Conservation (phyloP, 768 basidiomycete genomes). For the Pleurotus sapidus region DNA sequence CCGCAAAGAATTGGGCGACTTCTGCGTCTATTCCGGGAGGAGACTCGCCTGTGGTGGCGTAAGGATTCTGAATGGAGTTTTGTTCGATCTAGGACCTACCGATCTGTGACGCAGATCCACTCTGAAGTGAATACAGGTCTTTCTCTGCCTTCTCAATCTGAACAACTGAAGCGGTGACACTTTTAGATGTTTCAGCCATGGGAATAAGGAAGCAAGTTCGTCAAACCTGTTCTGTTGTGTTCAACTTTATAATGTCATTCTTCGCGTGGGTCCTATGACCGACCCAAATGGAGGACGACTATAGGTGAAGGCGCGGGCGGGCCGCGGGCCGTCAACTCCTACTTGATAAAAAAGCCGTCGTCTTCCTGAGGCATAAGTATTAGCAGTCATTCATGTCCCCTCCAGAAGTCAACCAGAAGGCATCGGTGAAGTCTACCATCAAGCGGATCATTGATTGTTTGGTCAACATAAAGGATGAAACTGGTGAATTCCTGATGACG, state of each 20-base stretch:
- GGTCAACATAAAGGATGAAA: constrained; percentile 51
- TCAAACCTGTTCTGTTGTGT: no score
- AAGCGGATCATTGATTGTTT: constrained; percentile 36
- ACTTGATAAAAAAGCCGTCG: neutral
- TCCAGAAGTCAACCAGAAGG: constrained; percentile 30
- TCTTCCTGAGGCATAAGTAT: neutral
- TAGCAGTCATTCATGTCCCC: constrained; percentile 22
- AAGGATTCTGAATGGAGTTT: constrained; percentile 7
- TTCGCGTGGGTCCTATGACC: constrained; percentile 1
- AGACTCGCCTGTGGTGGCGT: constrained; percentile 3
- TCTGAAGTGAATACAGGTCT: constrained; percentile 31
- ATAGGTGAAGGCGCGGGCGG: constrained; percentile 9
- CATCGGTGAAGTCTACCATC: constrained; percentile 24
- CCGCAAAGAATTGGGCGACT: constrained; percentile 41
- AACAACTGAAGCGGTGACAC: neutral
- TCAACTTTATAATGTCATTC: no score
- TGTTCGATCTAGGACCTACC: neutral
- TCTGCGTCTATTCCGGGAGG: constrained; percentile 39
- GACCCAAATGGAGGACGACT: neutral
- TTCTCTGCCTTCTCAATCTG: constrained; percentile 19
- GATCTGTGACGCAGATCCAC: constrained; percentile 18
- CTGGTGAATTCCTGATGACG: constrained; percentile 46
- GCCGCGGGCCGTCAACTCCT: constrained; percentile 11
- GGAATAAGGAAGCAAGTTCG: neutral
- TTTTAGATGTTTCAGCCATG: neutral